Percentiles rank a stretch among this genome's conserved stretches.
Conservation (phyloP, 2,329 filamentous ascomycete species). For the Ophiostoma angusticollis region DNA sequence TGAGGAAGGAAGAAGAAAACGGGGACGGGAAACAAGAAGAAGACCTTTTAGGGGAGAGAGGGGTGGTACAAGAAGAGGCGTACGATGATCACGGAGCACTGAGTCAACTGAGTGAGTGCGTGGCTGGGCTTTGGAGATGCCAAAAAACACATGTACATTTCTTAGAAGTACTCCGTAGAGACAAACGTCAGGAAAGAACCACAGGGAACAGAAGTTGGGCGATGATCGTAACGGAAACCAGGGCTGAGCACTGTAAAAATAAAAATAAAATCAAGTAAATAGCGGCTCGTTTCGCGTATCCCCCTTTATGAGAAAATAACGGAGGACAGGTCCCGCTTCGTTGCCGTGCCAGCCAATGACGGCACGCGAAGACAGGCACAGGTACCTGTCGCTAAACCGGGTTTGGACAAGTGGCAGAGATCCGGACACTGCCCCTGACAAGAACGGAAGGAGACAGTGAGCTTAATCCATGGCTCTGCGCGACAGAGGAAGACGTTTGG, state of each 20-base stretch:
- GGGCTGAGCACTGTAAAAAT: neutral
- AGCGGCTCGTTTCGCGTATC: no score
- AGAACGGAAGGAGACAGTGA: slow-evolving; percentile 4
- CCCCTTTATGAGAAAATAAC: slow-evolving; percentile 1
- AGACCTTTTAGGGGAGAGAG: neutral
- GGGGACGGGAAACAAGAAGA: neutral
- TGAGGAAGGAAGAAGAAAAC: neutral
- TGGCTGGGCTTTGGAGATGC: no score
- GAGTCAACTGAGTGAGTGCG: no score
- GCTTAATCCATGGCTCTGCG: no score
- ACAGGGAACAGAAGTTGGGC: slow-evolving; percentile 2
- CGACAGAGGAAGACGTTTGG: no score
- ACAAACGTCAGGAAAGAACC: neutral
- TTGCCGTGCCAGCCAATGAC: neutral
- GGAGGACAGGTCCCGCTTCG: neutral
- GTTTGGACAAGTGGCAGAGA: slow-evolving; percentile 5
- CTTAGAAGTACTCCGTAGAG: no score
- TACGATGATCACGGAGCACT: no score
- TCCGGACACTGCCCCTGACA: slow-evolving; percentile 1
- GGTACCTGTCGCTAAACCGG: slow-evolving; percentile 12
- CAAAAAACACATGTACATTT: no score
- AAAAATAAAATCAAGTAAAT: no score
- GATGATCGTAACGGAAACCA: slow-evolving; percentile 7
- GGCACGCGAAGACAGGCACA: neutral
- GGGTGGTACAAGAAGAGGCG: neutral